Conservation (phyloP, 768 basidiomycete species). For the Psilocybe sp. region DNA sequence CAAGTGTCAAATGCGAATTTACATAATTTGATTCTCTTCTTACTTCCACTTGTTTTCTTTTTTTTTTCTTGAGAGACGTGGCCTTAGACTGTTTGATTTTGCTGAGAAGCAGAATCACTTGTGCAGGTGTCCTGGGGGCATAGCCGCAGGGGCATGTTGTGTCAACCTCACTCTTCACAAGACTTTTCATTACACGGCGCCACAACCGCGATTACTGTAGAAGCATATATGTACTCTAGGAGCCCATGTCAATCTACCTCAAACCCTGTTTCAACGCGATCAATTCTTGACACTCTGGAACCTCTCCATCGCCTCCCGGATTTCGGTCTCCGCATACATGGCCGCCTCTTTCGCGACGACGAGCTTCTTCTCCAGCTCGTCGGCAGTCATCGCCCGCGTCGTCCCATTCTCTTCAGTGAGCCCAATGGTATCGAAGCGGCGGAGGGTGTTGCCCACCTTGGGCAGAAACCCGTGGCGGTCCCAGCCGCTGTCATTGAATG, state of each 20-base stretch:
- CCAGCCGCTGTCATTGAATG: conserved; percentile 87
- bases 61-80: no score
- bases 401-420: conserved; percentile 47
- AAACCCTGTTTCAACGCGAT: conserved; percentile 53
- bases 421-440: conserved; percentile 67
- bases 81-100: no score
- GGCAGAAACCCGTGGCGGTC: conserved; percentile 69
- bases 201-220: no score
- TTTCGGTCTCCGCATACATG: conserved; percentile 68
- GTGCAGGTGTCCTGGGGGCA: no score
- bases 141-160: no score
- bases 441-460: conserved; percentile 63
- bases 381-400: conserved; percentile 53
- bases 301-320: conserved; percentile 72
- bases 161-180: no score
- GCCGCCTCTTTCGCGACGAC: conserved; percentile 68
- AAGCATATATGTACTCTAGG: no score
- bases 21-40: not conserved
- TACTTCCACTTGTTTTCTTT: no score
- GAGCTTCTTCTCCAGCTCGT: conserved; percentile 76
- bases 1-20: not conserved
- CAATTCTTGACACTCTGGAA: conserved; percentile 50
- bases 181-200: no score
- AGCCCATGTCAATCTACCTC: no score
- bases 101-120: no score